These are phyloP conservation scores for Carpinus fangiana DNA, from an alignment of 306 rosid species.

Conservation along the genomic window DNA sequence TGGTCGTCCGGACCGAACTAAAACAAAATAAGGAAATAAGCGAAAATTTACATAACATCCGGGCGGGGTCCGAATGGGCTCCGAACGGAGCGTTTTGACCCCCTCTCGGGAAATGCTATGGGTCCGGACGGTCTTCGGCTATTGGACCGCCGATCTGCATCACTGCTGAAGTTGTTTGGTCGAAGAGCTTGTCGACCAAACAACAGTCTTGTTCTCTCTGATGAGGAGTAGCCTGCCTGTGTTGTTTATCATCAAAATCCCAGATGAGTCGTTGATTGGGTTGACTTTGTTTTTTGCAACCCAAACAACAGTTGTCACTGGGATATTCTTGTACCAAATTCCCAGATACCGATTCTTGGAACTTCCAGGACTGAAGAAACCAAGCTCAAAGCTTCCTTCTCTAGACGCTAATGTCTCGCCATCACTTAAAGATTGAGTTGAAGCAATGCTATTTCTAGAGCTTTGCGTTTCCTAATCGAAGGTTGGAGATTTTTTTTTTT, in stretches of 20 bases:
- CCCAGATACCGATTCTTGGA: constrained; percentile 42
- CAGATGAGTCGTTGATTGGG: constrained; percentile 34
- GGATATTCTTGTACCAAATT: constrained; percentile 39
- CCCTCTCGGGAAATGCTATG: too few species aligned
- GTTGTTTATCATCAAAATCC: constrained; percentile 30
- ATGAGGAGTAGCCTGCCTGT: constrained; percentile 34
- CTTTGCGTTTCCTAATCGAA: too few species aligned
- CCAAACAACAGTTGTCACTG: constrained; percentile 33
- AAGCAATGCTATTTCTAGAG: constrained; percentile 11
- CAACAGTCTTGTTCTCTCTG: constrained; percentile 7
- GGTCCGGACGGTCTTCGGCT: too few species aligned
- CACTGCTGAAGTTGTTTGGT: constrained; percentile 13
- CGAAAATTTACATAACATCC: too few species aligned
- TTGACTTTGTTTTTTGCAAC: constrained; percentile 37
- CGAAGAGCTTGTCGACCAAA: constrained; percentile 44
- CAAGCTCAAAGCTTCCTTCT: constrained; percentile 32
- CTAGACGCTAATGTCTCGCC: constrained; percentile 24
- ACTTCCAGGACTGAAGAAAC: constrained; percentile 43
- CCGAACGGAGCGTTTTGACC: too few species aligned
- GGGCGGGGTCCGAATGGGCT: too few species aligned
- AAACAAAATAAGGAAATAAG: too few species aligned
- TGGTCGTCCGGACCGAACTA: too few species aligned
- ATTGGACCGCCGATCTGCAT: too few species aligned
- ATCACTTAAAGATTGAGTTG: constrained; percentile 26
- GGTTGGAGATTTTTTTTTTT: too few species aligned